phyloP scores from a whole-genome alignment of 345 rosid species.

The Salix viminalis region DNA sequence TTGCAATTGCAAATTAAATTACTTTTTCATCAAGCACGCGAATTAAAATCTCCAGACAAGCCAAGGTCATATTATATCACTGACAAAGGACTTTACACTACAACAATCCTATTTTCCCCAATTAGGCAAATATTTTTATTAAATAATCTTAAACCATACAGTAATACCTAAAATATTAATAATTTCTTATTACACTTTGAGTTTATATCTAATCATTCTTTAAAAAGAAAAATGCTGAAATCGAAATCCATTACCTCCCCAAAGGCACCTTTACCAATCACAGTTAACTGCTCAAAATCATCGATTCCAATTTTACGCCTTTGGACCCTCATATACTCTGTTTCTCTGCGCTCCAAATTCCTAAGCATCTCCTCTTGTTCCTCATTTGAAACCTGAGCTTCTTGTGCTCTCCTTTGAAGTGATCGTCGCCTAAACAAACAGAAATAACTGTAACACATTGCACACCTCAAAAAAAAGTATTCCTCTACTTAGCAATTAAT shows the following conservation, averaged over 20 bases:
- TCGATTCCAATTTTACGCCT: conserved; percentile 93
- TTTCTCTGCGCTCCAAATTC: conserved; percentile 78
- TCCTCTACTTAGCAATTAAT: background rate
- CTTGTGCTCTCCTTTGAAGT: conserved; percentile 77
- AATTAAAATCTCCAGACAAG: background rate
- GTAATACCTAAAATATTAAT: background rate
- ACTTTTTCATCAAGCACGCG: background rate
- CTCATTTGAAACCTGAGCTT: conserved; percentile 77
- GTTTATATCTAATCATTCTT: background rate
- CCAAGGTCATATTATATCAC: background rate
- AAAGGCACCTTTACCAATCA: conserved; percentile 95
- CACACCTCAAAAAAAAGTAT: background rate
- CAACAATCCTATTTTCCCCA: background rate
- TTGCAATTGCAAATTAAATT: background rate
- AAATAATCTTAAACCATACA: background rate
- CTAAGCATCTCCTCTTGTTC: conserved; percentile 88
- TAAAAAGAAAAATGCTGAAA: background rate
- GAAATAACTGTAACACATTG: background rate
- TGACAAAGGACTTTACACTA: background rate
- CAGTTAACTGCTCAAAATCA: conserved; percentile 81
- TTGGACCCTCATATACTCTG: conserved; percentile 91
- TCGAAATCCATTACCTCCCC: conserved; percentile 63
- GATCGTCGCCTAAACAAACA: conserved; percentile 56
- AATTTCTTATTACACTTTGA: background rate
- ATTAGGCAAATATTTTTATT: background rate